These are phyloP conservation scores for Panaeolus papilionaceus DNA, from an alignment of 768 basidiomycete genomes.

Conservation along the genomic window DNA sequence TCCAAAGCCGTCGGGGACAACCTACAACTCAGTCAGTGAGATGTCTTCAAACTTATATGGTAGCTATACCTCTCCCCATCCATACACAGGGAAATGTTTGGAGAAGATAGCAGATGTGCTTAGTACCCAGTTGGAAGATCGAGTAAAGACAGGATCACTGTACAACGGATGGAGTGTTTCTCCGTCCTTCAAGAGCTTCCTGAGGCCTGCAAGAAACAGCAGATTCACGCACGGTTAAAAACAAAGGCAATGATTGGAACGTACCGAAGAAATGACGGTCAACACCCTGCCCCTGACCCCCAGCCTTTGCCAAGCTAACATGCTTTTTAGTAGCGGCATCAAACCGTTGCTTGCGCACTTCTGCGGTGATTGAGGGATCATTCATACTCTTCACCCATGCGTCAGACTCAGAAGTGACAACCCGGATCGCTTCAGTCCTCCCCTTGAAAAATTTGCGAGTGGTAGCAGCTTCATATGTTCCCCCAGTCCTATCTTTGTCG, in stretches of 20 bases:
- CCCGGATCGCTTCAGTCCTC: constrained; percentile 92
- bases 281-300: constrained; percentile 74
- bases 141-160: constrained; percentile 72
- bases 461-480: constrained; percentile 93
- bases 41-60: neutral
- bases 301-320: constrained; percentile 65
- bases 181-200: constrained; percentile 64
- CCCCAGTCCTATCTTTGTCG: constrained; percentile 62
- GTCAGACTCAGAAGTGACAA: constrained; percentile 78
- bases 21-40: constrained; percentile 38
- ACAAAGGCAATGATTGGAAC: constrained; percentile 23
- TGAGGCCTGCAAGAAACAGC: constrained; percentile 58
- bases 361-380: constrained; percentile 43
- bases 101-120: constrained; percentile 91
- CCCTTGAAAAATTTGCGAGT: constrained; percentile 91
- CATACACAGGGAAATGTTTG: constrained; percentile 84
- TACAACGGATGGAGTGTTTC: constrained; percentile 76
- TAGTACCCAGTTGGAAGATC: constrained; percentile 84
- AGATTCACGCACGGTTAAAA: neutral
- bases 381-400: constrained; percentile 82
- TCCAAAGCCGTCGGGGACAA: constrained; percentile 93
- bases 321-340: constrained; percentile 69
- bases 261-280: constrained; percentile 89
- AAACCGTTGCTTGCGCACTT: constrained; percentile 60
- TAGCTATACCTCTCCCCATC: constrained; percentile 85